Conservation (phyloP, 73 alveolate species). For the Durusdinium trenchii region DNA sequence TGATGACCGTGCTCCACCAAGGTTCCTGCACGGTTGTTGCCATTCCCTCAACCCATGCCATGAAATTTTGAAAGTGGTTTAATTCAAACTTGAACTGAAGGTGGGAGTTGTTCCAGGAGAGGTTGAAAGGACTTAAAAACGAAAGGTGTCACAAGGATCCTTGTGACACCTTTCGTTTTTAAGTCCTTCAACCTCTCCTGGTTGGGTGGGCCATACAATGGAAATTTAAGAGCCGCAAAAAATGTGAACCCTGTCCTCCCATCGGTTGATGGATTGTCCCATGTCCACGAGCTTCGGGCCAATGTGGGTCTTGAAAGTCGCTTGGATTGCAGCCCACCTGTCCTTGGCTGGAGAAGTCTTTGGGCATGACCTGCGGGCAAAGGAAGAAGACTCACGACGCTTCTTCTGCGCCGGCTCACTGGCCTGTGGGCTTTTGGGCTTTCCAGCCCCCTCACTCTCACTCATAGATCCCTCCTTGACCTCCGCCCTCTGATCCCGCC, state of each 20-base stretch:
- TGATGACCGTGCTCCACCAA: background rate
- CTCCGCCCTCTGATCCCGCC: background rate
- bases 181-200: too few relatives aligned
- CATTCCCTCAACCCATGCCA: too few relatives aligned
- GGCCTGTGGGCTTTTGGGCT: too few relatives aligned
- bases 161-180: background rate
- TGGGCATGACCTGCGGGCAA: background rate
- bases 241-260: background rate
- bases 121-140: background rate
- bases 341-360: background rate
- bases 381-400: background rate
- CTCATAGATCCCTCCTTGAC: background rate
- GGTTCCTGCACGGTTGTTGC: constrained; percentile 34
- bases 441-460: too few relatives aligned
- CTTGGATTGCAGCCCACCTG: background rate
- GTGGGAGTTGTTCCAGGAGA: background rate
- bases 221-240: background rate
- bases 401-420: background rate
- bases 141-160: background rate
- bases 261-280: background rate
- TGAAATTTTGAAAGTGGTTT: too few relatives aligned
- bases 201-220: background rate
- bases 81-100: too few relatives aligned
- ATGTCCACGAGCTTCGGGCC: background rate
- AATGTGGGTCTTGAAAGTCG: background rate